Conservation (phyloP, 2,329 filamentous ascomycete species). For the Ascochyta pisi region DNA sequence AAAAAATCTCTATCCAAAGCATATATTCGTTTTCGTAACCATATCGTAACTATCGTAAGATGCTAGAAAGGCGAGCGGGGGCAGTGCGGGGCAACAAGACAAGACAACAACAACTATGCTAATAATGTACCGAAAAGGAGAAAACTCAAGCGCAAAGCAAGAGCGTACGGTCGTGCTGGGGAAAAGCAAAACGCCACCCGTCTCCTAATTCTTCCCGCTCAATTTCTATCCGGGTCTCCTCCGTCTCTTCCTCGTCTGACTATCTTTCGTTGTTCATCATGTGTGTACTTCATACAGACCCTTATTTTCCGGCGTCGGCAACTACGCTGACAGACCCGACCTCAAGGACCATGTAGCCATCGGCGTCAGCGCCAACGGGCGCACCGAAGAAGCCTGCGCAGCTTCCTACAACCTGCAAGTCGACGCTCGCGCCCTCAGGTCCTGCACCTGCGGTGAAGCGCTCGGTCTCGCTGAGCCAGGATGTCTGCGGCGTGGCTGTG, state of each 20-base stretch:
- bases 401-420: constrained; percentile 28
- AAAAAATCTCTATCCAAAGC: constrained; percentile 4
- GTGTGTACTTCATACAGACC: background rate
- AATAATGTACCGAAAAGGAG: constrained; percentile 12
- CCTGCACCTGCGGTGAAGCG: constrained; percentile 30
- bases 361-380: constrained; percentile 20
- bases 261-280: background rate
- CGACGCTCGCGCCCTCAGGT: constrained; percentile 26
- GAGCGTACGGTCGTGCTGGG: constrained; percentile 1
- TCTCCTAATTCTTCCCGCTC: background rate
- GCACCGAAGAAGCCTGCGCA: constrained; percentile 31
- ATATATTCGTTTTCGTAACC: constrained; percentile 18
- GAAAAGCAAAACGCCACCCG: constrained; percentile 8
- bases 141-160: background rate
- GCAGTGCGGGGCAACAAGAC: background rate
- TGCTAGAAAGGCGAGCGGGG: constrained; percentile 2
- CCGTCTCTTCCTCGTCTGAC: background rate
- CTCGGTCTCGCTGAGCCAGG: constrained; percentile 18
- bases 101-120: constrained; percentile 3
- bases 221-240: constrained; percentile 3
- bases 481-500: constrained; percentile 24
- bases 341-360: constrained; percentile 28
- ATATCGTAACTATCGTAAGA: constrained; percentile 19
- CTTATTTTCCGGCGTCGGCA: background rate
- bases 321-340: constrained; percentile 8